These are phyloP conservation scores for Colletotrichum gloeosporioides DNA, from an alignment of 2,329 filamentous ascomycete genomes.

Conservation along the genomic window DNA sequence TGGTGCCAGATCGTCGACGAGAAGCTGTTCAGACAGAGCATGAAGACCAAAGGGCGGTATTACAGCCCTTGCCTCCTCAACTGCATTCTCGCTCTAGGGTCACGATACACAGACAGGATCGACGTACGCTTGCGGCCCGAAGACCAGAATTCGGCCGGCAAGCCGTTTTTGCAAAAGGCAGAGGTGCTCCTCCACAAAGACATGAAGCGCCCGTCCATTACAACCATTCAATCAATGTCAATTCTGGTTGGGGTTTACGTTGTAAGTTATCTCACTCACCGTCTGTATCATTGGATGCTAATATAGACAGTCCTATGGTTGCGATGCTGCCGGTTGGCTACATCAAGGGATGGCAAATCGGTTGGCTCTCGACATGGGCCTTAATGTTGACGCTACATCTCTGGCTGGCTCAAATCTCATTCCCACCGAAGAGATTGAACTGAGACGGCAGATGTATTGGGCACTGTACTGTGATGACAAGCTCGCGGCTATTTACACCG, in stretches of 20 bases:
- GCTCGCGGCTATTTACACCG: conserved; percentile 36
- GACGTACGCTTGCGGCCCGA: conserved; percentile 34
- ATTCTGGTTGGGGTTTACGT: conserved; percentile 35
- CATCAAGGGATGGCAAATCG: conserved; percentile 41
- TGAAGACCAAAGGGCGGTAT: conserved; percentile 29
- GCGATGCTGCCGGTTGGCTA: conserved; percentile 39
- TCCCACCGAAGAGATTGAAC: conserved; percentile 31
- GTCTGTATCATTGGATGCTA: accelerated
- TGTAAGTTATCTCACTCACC: not conserved
- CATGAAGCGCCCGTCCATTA: conserved; percentile 34
- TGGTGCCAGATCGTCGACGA: conserved; percentile 41
- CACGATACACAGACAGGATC: conserved; percentile 34
- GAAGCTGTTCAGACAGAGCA: conserved; percentile 35
- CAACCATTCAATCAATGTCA: conserved; percentile 39
- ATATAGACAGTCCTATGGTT: conserved; percentile 32
- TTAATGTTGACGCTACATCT: conserved; percentile 37
- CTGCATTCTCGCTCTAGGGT: conserved; percentile 38
- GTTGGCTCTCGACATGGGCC: conserved; percentile 40
- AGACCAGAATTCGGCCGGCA: conserved; percentile 38
- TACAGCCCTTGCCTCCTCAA: conserved; percentile 36
- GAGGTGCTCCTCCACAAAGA: conserved; percentile 25
- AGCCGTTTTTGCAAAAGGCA: conserved; percentile 33
- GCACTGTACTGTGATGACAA: conserved; percentile 40
- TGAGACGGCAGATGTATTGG: conserved; percentile 41
- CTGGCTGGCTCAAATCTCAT: conserved; percentile 29